A percentile compares a stretch with the other conserved stretches of the same genome.
phyloP scores from a whole-genome alignment of 1,139 yeast species.

The Lodderomyces pseudojiufengensis region DNA sequence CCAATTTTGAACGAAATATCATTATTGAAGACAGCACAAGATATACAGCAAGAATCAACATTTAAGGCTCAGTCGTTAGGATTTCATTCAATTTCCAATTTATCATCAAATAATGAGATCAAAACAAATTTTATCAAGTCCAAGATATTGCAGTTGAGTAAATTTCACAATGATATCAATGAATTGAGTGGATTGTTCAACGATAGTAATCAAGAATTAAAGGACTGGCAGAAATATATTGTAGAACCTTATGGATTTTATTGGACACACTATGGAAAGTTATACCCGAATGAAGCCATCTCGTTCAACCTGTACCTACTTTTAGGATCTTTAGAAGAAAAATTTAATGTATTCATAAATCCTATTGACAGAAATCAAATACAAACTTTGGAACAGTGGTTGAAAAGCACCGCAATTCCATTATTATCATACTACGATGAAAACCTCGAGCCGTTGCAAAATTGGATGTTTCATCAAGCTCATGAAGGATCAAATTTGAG shows the following conservation, averaged over 20 bases:
- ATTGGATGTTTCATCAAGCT: constrained; percentile 24
- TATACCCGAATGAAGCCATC: constrained; percentile 11
- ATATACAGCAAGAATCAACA: constrained; percentile 14
- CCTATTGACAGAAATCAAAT: constrained; percentile 22
- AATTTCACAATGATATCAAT: constrained; percentile 18
- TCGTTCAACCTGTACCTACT: constrained; percentile 16
- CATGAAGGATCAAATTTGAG: constrained; percentile 6
- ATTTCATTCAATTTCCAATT: constrained; percentile 2
- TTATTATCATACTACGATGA: constrained; percentile 18
- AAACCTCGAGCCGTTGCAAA: constrained; percentile 23
- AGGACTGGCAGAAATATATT: constrained; percentile 27
- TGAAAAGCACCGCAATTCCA: constrained; percentile 31
- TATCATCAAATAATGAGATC: constrained; percentile 4
- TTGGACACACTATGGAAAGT: constrained; percentile 24
- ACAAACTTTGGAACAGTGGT: constrained; percentile 22
- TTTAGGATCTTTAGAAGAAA: constrained; percentile 13
- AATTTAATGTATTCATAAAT: constrained; percentile 21
- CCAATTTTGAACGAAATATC: constrained; percentile 7
- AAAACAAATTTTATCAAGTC: constrained; percentile 23
- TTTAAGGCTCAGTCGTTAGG: constrained; percentile 7
- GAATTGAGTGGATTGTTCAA: constrained; percentile 17
- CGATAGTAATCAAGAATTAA: constrained; percentile 18
- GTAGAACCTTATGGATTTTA: constrained; percentile 30
- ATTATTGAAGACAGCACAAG: constrained; percentile 17
- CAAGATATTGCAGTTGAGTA: constrained; percentile 21